Evolutionary conservation across 257 asterid species (phyloP), one percentile per base, ranked within the genome.

Genomic region (Nicotiana tomentosiformis): DNA sequence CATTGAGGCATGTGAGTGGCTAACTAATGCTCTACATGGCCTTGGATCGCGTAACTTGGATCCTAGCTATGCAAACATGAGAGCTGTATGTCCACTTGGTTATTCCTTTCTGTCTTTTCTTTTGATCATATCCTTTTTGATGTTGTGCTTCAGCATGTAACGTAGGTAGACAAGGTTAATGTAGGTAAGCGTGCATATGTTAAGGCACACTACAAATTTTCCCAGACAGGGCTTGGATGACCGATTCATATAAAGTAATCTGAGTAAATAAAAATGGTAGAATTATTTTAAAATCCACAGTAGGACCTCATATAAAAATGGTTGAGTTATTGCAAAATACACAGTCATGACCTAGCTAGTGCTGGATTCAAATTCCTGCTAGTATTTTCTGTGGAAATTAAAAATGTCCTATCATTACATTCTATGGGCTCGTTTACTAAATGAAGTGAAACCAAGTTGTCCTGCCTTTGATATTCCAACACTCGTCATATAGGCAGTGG

Each of bases 1-100:
- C 77, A 90, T 96, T 88, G 98, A 96, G 82, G 94, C 99, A 56
- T 94, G 98, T 80, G 98, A 96, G 85, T 96, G 98, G 98, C 91
- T 96, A 81, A 90, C 96, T 84, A 86, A 86, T 86, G 92, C 95
- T 86, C 82, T 96, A 86, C 88, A 57, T 81, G 85, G 78, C 79
- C 97, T 96, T 51, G 95, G 94, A 90, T 93, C 84, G 78, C 97
- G 98, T 72, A 89, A 88, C 83, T 85, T 94, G 94, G 98, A 94
- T 86, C 91, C 88, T 70, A 85, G 83, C 88, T 92, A 88, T 84
- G 90, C 89, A 66, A 90, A 90, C 77, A 88, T 91, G 94, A 92
- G 88, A 90, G 88, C 98, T 81, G 99, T 96, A 94, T 83, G 97
- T 88, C 67, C 81, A 81, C 30, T 76, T 49, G 68, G 51, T 10